Evolutionary conservation across 2,329 filamentous ascomycete species (phyloP).

Genomic region (Basipetospora sp.): DNA sequence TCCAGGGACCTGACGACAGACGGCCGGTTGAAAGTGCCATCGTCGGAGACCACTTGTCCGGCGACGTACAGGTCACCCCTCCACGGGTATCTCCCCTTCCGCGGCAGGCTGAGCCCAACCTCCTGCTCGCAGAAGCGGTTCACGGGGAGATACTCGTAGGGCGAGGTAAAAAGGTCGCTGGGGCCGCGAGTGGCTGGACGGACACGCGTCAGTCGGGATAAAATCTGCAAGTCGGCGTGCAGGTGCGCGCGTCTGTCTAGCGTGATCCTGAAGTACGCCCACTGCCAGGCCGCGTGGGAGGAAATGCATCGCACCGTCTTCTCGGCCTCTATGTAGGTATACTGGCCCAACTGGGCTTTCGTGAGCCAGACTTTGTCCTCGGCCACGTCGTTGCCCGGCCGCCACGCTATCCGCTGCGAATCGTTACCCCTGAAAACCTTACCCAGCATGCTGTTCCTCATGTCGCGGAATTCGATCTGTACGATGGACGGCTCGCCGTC

Average conservation of each 20-base stretch:
- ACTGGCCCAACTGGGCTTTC: neutral
- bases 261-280: neutral
- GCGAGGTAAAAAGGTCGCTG: too few species aligned
- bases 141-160: neutral
- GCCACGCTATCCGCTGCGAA: neutral
- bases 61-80: neutral
- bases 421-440: neutral
- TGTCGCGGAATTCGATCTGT: neutral
- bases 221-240: neutral
- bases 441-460: neutral
- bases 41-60: neutral
- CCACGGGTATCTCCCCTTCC: neutral
- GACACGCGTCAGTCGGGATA: neutral
- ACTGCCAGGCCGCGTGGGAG: neutral
- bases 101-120: neutral
- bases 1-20: neutral
- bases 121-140: neutral
- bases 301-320: neutral
- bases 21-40: neutral
- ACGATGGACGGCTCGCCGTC: neutral
- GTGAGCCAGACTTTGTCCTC: neutral
- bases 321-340: too few species aligned
- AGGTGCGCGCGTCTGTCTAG: neutral
- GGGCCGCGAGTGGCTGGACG: too few species aligned
- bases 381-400: too few species aligned